Evolutionary conservation across 208 protist species (phyloP), one percentile per base, ranked within the genome.

Genomic region (Trypanosoma melophagium): DNA sequence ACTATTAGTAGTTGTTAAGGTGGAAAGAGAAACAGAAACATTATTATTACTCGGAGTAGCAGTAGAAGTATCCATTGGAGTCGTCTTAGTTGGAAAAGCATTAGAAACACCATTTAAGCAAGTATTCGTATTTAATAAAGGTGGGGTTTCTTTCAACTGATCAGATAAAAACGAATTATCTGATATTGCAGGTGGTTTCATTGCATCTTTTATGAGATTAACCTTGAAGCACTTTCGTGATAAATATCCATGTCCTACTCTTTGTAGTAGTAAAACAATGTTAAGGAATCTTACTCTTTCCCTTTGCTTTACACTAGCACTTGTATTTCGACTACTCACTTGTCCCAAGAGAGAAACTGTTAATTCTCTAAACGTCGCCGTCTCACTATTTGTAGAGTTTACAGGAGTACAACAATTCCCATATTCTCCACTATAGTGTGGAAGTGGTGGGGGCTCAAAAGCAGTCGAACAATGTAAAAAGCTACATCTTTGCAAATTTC

Each of bases 241-340:
- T n/a, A 63, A 21, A 24, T 63, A 63, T 21, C 3, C 58, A 35
- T 41, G 38, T 9, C 58, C 58, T 41, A 63, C 12, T 53, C 21
- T 22, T 25, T 63, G 58, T 41, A 63, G 41, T 35, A 55, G n/a
- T 31, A 55, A 55, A 35, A 35, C 5, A 49, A 61, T 22, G 2
- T 16, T 22, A 7, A 61, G 3, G 5, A 2, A 24, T 13, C 9
- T 8, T 24, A 2, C 2, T 8, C 19, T 61, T 42, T 10, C 4
- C 2, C 10, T n/a, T 28, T 25, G 0, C 16, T n/a, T n/a, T 35
- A 52, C 13, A 8, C n/a, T 35, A 44, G 28, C 1, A 35, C 5
- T 1, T 35, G 28, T 35, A 35, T 5, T 7, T 35, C 5, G 28
- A 35, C 28, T 35, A 35, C 5, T 35, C 28, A 35, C 5, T 35